Base-by-base conservation (phyloP, 345 rosid genomes). In the Zanthoxylum bungeanum region DNA sequence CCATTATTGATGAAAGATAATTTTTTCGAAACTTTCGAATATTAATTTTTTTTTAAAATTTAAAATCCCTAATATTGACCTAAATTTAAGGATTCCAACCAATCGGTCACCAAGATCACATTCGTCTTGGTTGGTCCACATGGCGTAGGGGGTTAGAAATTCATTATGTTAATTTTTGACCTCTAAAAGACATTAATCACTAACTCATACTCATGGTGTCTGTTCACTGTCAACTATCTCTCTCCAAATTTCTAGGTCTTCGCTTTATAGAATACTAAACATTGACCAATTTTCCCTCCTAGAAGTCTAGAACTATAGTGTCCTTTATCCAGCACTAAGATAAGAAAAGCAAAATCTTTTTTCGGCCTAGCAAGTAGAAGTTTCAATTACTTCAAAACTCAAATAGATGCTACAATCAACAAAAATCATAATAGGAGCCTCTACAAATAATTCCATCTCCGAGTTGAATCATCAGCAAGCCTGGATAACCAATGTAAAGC, bases 231-330 rank as follows among this genome's bases (percentile, higher is more conserved):
- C n/a, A n/a, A n/a, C n/a, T n/a, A n/a, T n/a, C n/a, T 17, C 21
- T 56, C 27, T 58, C 31, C 22, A 40, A 27, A 30, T 47, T 49
- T 24, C 30, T 36, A 27, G 12, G 31, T 17, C 55, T 17, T 11
- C n/a, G 44, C 71, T 67, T 51, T 33, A 37, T 51, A 49, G 60
- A 39, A 52, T 51, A 67, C 71, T 67, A 37, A 52, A 67, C 58
- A 49, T 53, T 53, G 71, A 53, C 71, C 34, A 53, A 39, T 25
- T 57, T 14, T 55, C 64, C 14, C 7, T 40, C 52, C 53, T 42
- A n/a, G 4, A 40, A 36, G 46, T 36, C 22, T 52, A 52, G 16
- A n/a, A n/a, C n/a, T n/a, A n/a, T n/a, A n/a, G n/a, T n/a, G n/a
- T 9, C 40, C 59, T 37, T 46, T 28, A n/a, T n/a, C n/a, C n/a